phyloP scores from a whole-genome alignment of 257 asterid species.

The Agastache rugosa region DNA sequence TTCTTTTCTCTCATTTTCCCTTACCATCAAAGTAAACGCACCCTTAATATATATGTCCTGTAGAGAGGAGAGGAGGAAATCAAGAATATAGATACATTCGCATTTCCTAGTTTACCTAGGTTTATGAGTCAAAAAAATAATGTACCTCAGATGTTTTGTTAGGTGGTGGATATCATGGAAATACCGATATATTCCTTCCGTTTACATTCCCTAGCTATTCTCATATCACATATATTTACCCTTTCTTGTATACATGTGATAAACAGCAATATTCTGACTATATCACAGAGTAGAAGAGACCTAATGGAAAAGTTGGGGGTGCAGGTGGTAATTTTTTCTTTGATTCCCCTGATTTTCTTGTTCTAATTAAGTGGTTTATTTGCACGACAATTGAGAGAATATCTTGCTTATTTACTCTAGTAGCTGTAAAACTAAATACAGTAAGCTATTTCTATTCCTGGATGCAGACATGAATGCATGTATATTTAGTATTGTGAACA shows the following conservation, averaged over 20 bases:
- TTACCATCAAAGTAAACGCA: too few species aligned
- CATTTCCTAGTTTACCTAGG: not conserved
- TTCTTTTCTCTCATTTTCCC: too few species aligned
- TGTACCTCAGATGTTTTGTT: not conserved
- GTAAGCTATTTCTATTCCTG: not conserved
- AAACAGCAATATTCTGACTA: not conserved
- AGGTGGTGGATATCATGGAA: constrained; percentile 7
- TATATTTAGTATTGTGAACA: not conserved
- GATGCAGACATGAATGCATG: not conserved
- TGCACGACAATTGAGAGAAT: not conserved
- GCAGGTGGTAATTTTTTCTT: not conserved
- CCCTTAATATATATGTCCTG: not conserved
- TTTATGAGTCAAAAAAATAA: not conserved
- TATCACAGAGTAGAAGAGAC: constrained; percentile 14
- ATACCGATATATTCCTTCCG: not conserved
- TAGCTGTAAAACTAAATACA: not conserved
- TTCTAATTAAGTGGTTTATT: not conserved
- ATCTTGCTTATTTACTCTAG: not conserved
- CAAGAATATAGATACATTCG: not conserved
- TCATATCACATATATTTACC: not conserved
- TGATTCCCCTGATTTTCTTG: not conserved
- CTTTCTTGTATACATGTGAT: not conserved
- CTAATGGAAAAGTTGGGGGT: not conserved
- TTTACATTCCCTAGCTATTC: constrained; percentile 1
- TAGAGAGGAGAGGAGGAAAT: not conserved